Conservation (phyloP, 352 stramenopile species). For the Lagenidium sp. region DNA sequence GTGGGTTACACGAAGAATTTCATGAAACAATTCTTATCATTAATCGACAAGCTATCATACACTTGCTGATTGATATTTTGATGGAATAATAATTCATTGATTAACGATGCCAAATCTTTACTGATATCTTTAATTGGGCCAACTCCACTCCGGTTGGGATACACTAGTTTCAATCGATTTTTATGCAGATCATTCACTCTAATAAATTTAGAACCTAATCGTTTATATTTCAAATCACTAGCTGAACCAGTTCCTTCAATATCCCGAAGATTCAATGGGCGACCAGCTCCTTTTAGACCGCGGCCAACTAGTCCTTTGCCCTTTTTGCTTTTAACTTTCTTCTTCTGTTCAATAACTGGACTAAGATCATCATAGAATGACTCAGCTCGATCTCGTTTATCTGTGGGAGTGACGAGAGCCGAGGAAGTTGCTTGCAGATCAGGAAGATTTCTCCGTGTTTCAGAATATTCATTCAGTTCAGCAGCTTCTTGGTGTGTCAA, state of each 20-base stretch:
- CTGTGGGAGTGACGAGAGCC: neutral
- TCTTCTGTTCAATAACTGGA: neutral
- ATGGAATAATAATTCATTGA: conserved; percentile 8
- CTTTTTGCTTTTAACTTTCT: neutral
- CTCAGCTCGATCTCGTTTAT: too few species aligned
- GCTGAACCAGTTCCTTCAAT: conserved; percentile 6
- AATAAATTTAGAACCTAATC: conserved; percentile 6
- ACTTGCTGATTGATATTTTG: conserved; percentile 3
- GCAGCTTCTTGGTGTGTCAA: neutral
- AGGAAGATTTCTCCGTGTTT: conserved; percentile 1
- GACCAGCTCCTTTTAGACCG: neutral
- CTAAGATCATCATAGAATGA: neutral
- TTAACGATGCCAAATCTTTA: neutral
- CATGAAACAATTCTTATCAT: conserved; percentile 4
- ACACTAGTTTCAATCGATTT: conserved; percentile 3
- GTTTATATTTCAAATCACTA: conserved; percentile 6
- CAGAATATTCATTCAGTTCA: neutral
- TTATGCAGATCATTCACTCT: conserved; percentile 1
- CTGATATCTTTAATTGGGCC: neutral
- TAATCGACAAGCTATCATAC: conserved; percentile 4
- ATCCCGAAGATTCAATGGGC: neutral
- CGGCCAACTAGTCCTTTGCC: neutral
- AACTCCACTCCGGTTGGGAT: conserved; percentile 1
- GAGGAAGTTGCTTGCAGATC: too few species aligned
- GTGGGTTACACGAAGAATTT: conserved; percentile 3